phyloP scores from a whole-genome alignment of 352 stramenopile genomes.

The Phytophthora citrophthora region DNA sequence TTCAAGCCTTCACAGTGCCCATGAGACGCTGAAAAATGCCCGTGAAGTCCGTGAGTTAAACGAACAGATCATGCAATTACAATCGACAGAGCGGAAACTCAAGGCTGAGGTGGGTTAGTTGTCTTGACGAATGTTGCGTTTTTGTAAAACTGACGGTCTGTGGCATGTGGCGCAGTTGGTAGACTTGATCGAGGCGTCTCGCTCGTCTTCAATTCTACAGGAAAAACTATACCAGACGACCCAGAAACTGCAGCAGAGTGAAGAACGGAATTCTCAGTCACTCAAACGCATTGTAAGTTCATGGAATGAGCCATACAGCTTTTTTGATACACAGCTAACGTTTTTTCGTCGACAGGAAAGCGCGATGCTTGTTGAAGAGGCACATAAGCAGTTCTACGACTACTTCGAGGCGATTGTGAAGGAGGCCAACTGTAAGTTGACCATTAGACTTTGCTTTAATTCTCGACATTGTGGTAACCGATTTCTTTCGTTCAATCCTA shows the following conservation, averaged over 20 bases:
- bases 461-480: slow-evolving; percentile 4
- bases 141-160: slow-evolving; percentile 1
- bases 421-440: slow-evolving; percentile 45
- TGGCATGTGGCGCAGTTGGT: slow-evolving; percentile 48
- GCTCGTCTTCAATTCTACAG: slow-evolving; percentile 61
- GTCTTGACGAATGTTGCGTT: not conserved
- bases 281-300: slow-evolving; percentile 58
- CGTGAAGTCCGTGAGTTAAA: slow-evolving; percentile 61
- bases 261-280: slow-evolving; percentile 51
- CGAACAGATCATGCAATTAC: slow-evolving; percentile 65
- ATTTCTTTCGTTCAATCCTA: slow-evolving; percentile 21
- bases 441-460: not conserved
- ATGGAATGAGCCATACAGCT: not conserved
- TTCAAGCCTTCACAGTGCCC: slow-evolving; percentile 51
- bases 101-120: slow-evolving; percentile 63
- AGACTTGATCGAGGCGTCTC: slow-evolving; percentile 71
- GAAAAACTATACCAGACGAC: slow-evolving; percentile 66
- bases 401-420: slow-evolving; percentile 61
- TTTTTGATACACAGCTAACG: not conserved
- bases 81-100: slow-evolving; percentile 66
- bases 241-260: slow-evolving; percentile 60
- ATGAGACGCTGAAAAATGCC: slow-evolving; percentile 55
- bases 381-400: slow-evolving; percentile 48
- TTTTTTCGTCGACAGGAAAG: slow-evolving; percentile 33
- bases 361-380: slow-evolving; percentile 47